A percentile compares a stretch with the other conserved stretches of the same genome.
Evolutionary conservation across 2,329 filamentous ascomycete genomes (phyloP).

Genomic region (Verticillium isaacii): DNA sequence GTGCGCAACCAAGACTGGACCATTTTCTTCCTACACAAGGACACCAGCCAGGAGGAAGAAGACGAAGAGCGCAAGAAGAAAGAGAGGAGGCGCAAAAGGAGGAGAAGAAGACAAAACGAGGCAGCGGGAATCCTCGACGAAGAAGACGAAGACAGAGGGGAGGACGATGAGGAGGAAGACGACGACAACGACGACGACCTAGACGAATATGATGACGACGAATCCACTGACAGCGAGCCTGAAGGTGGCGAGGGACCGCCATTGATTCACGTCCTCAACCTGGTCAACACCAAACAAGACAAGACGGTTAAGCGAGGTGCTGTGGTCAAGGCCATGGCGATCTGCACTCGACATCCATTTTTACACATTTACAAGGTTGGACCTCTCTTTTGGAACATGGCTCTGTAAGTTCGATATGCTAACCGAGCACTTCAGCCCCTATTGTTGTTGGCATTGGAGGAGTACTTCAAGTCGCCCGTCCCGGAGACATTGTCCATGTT

Average conservation of each 20-base stretch:
- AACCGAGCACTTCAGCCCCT: conserved; percentile 58
- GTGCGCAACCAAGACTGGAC: conserved; percentile 97
- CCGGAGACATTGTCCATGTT: conserved; percentile 83
- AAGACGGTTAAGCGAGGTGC: conserved; percentile 89
- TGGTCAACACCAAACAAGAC: conserved; percentile 98
- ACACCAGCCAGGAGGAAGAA: conserved; percentile 78
- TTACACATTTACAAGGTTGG: conserved; percentile 94
- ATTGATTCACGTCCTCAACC: conserved; percentile 91
- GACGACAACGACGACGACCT: conserved; percentile 41
- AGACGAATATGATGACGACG: conserved; percentile 44
- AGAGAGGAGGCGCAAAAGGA: conserved; percentile 44
- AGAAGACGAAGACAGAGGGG: conserved; percentile 46
- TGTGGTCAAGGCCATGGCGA: conserved; percentile 96
- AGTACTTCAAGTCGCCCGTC: conserved; percentile 91
- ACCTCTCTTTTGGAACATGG: conserved; percentile 9
- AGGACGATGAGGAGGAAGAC: conserved; percentile 32
- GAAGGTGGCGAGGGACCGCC: conserved; percentile 79
- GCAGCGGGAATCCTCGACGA: conserved; percentile 43
- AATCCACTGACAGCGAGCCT: conserved; percentile 56
- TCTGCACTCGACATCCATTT: conserved; percentile 96
- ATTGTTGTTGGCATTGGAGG: conserved; percentile 83
- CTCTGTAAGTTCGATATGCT: background rate
- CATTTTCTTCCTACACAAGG: conserved; percentile 97
- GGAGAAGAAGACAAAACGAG: conserved; percentile 47
- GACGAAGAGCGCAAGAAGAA: conserved; percentile 62